phyloP scores from a whole-genome alignment of 164 flowering plant species.

The Kalanchoe fedtschenkoi region DNA sequence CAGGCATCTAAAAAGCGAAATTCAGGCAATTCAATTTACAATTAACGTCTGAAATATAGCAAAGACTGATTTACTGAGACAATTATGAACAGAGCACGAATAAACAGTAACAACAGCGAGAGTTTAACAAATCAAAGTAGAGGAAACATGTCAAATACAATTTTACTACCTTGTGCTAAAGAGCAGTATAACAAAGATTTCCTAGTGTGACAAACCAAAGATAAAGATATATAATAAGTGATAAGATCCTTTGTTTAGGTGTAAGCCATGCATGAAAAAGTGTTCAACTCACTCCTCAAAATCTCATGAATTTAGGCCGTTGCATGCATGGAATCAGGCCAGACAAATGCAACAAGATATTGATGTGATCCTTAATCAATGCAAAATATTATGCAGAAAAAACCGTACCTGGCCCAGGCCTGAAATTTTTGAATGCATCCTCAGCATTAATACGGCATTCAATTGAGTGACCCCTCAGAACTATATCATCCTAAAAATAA shows the following conservation, averaged over 20 bases:
- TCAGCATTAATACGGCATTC: conserved; percentile 99
- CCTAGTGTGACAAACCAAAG: not conserved
- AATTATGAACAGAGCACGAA: too few species aligned
- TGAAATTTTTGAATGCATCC: conserved; percentile 89
- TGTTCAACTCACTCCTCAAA: not conserved
- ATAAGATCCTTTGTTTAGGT: not conserved
- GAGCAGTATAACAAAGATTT: too few species aligned
- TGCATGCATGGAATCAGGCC: not conserved
- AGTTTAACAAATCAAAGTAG: too few species aligned
- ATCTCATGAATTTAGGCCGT: not conserved
- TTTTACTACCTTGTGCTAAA: not conserved
- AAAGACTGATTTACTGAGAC: not conserved
- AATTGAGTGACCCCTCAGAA: conserved; percentile 92
- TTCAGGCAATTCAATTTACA: not conserved
- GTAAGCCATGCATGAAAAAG: not conserved
- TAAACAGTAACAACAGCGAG: too few species aligned
- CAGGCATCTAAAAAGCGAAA: not conserved
- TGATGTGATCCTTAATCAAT: not conserved
- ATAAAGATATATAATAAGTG: not conserved
- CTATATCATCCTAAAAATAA: conserved; percentile 78
- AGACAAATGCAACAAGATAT: not conserved
- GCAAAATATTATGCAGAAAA: not conserved
- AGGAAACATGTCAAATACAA: not conserved
- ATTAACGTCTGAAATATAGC: not conserved
- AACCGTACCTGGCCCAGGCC: conserved; percentile 90